A percentile compares a stretch with the other conserved stretches of the same genome.
Evolutionary conservation across 2,329 filamentous ascomycete species (phyloP).

Genomic region (Aspergillus sclerotialis): DNA sequence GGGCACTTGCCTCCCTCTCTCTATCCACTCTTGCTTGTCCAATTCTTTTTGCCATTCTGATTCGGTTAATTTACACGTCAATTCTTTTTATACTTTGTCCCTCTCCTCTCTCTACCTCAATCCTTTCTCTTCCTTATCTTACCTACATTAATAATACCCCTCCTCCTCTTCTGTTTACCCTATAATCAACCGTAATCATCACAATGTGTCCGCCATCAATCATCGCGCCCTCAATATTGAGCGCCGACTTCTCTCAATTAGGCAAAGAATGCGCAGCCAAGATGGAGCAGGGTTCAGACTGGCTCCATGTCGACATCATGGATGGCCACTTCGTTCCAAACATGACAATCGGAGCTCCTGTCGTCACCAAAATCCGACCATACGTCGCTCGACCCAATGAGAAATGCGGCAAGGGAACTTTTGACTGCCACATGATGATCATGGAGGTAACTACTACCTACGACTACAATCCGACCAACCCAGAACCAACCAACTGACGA

Average conservation of each 20-base stretch:
- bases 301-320: conserved; percentile 96
- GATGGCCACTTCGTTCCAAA: conserved; percentile 99
- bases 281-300: conserved; percentile 81
- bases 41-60: conserved; percentile 2
- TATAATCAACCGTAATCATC: conserved; percentile 2
- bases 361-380: conserved; percentile 85
- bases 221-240: conserved; percentile 96
- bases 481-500: background rate
- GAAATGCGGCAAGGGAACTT: conserved; percentile 74
- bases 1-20: background rate
- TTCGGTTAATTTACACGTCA: background rate
- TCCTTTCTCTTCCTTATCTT: conserved; percentile 4
- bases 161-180: conserved; percentile 2
- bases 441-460: conserved; percentile 69
- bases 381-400: conserved; percentile 71
- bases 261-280: conserved; percentile 80
- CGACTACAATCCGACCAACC: background rate
- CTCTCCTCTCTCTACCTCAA: too few species aligned
- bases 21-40: conserved; percentile 3
- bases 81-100: too few species aligned
- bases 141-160: conserved; percentile 2
- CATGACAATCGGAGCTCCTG: conserved; percentile 91
- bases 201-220: conserved; percentile 84
- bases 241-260: conserved; percentile 86
- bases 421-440: conserved; percentile 99